Evolutionary conservation across 441 rosid species (phyloP), one percentile per base, ranked within the genome.

Genomic region (Capsella rubella): DNA sequence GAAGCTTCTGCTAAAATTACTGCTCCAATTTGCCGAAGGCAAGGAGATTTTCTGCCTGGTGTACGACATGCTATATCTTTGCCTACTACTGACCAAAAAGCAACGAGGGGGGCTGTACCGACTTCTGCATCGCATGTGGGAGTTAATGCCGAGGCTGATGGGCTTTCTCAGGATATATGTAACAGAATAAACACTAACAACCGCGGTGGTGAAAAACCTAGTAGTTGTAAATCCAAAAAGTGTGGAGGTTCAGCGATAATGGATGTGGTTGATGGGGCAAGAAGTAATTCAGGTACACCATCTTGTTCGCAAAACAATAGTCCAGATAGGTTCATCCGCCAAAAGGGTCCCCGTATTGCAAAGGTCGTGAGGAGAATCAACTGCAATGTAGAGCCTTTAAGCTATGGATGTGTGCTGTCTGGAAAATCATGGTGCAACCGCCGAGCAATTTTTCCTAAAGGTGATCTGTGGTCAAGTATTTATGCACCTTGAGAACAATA

Each of bases 281-380:
- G 85, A 81, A 74, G 61, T 71, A 72, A 74, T 70, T 61, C 84
- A 16, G 90, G 83, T 49, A 83, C 84, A 52, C 82, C 86, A n/a
- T 81, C 93, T 75, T 84, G 86, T 80, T 80, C 89, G 25, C 96
- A 89, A 59, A 90, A 80, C 80, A 96, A 87, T 83, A 78, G 81
- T 54, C 75, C 87, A 77, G 98, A 93, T 70, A 86, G 86, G 73
- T 67, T 79, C 82, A 78, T 81, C 74, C 90, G 98, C 76, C 98
- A 89, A 78, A 95, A 90, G 81, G 99, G 99, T 71, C 99, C 99
- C 34, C 97, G 98, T 39, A 92, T 96, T 80, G 99, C 99, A 12
- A 96, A 96, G 93, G 92, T 96, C 9, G 98, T 93, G 76, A 83
- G 99, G 74, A 90, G 99, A 80, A 93, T 96, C 84, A 96, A 86